Conservation (phyloP, 2,329 filamentous ascomycete genomes). For the Diplodia mutila region DNA sequence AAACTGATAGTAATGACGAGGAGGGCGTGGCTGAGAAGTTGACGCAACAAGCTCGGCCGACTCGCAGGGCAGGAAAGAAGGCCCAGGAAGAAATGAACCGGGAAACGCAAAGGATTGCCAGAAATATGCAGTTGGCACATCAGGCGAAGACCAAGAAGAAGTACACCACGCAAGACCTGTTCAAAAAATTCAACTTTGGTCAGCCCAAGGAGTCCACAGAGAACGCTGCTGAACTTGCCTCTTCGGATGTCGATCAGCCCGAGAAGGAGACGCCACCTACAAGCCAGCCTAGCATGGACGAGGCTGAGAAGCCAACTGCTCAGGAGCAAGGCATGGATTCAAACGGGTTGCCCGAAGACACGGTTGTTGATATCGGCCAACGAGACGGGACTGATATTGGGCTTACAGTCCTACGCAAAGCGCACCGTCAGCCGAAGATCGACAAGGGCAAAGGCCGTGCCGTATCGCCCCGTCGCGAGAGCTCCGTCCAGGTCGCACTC, state of each 20-base stretch:
- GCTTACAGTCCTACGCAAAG: slow-evolving; percentile 33
- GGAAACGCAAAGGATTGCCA: slow-evolving; percentile 87
- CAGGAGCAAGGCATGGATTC: not conserved
- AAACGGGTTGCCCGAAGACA: slow-evolving; percentile 2
- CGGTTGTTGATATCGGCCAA: slow-evolving; percentile 23
- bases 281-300: slow-evolving; percentile 44
- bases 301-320: not conserved
- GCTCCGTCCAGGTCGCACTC: not conserved
- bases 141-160: slow-evolving; percentile 87
- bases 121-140: slow-evolving; percentile 89
- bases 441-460: slow-evolving; percentile 68
- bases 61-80: slow-evolving; percentile 89
- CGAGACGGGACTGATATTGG: slow-evolving; percentile 31
- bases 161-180: slow-evolving; percentile 79
- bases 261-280: slow-evolving; percentile 48
- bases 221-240: slow-evolving; percentile 46
- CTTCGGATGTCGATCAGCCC: slow-evolving; percentile 64
- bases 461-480: not conserved
- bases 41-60: slow-evolving; percentile 70
- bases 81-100: slow-evolving; percentile 87
- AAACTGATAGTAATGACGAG: slow-evolving; percentile 53
- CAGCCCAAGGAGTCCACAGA: slow-evolving; percentile 33
- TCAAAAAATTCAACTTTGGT: slow-evolving; percentile 81
- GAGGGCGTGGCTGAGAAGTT: slow-evolving; percentile 56
- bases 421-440: slow-evolving; percentile 38